Evolutionary conservation across 2,329 filamentous ascomycete genomes (phyloP).

Genomic region (Venturia effusa): DNA sequence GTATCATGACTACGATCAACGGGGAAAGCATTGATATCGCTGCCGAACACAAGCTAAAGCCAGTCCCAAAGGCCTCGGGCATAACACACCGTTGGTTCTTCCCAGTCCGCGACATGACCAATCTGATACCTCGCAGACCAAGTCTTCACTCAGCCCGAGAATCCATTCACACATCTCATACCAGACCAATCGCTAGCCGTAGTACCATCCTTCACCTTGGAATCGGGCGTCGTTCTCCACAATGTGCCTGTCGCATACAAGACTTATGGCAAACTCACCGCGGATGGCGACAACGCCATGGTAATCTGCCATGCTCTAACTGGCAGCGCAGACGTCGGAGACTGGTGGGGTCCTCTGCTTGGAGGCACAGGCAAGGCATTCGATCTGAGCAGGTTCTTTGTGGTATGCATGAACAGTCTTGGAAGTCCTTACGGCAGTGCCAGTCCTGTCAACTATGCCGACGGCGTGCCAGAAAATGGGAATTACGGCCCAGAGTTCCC

Average conservation of each 20-base stretch:
- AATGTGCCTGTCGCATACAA: conserved; percentile 63
- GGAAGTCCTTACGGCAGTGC: conserved; percentile 79
- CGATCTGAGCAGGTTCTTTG: conserved; percentile 72
- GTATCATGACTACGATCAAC: conserved; percentile 4
- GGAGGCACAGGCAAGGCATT: conserved; percentile 70
- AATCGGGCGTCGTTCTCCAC: conserved; percentile 73
- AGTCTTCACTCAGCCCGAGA: conserved; percentile 63
- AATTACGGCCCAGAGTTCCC: conserved; percentile 94
- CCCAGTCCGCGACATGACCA: not conserved
- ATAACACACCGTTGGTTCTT: not conserved
- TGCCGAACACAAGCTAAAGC: not conserved
- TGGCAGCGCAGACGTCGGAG: conserved; percentile 71
- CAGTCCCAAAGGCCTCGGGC: not conserved
- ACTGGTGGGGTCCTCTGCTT: conserved; percentile 81
- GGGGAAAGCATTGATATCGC: not conserved
- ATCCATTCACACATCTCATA: conserved; percentile 79
- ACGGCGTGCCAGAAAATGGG: conserved; percentile 63
- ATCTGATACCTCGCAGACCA: conserved; percentile 19
- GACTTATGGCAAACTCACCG: conserved; percentile 47
- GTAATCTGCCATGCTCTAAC: conserved; percentile 75
- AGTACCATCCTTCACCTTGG: conserved; percentile 81
- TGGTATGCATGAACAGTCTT: conserved; percentile 76
- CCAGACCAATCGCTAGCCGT: conserved; percentile 79
- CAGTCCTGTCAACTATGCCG: conserved; percentile 80
- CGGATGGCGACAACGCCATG: conserved; percentile 49